These are phyloP conservation scores for Paracamarosporium sp. DNA, from an alignment of 2,329 filamentous ascomycete genomes.

Conservation along the genomic window DNA sequence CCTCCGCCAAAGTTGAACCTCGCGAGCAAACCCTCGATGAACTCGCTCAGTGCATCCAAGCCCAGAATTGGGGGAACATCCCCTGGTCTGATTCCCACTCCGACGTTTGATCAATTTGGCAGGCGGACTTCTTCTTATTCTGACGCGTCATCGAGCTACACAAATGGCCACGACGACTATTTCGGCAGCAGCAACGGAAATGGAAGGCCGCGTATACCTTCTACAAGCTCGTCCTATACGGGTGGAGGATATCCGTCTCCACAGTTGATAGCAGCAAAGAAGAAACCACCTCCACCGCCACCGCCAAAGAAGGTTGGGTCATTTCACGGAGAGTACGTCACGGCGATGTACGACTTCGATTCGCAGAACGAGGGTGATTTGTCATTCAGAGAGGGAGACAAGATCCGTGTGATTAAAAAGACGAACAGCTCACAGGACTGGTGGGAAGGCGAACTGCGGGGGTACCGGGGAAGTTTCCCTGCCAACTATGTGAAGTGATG, in stretches of 20 bases:
- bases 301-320: constrained; percentile 65
- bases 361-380: constrained; percentile 75
- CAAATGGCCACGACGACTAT: constrained; percentile 39
- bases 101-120: constrained; percentile 36
- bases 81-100: constrained; percentile 39
- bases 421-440: constrained; percentile 83
- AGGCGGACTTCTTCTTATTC: constrained; percentile 40
- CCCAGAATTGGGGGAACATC: constrained; percentile 41
- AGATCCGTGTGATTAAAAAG: constrained; percentile 78
- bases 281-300: constrained; percentile 78
- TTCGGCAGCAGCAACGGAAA: constrained; percentile 43
- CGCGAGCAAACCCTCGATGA: constrained; percentile 42
- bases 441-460: constrained; percentile 82
- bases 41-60: constrained; percentile 40
- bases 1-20: constrained; percentile 33
- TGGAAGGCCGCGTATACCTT: constrained; percentile 48
- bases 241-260: constrained; percentile 38
- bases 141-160: constrained; percentile 34
- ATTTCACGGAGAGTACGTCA: constrained; percentile 64
- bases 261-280: constrained; percentile 63
- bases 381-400: constrained; percentile 77
- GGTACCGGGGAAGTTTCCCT: constrained; percentile 75
- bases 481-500: constrained; percentile 76
- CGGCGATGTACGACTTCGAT: constrained; percentile 77
- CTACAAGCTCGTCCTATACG: constrained; percentile 41